Evolutionary conservation across 805 yeast species (phyloP).

Genomic region (Pichia cephalocereana): DNA sequence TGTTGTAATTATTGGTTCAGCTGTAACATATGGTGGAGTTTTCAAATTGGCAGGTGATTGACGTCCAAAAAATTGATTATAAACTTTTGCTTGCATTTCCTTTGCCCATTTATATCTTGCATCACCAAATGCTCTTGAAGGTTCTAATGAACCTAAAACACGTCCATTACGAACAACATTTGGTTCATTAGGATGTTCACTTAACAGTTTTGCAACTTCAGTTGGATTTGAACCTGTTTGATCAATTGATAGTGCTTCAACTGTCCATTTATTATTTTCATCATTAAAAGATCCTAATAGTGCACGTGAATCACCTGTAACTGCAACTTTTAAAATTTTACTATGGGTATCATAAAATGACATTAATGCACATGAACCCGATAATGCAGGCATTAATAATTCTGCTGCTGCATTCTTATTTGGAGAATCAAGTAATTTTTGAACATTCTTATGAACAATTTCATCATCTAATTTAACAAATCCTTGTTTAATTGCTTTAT

Average conservation of each 20-base stretch:
- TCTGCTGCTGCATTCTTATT: slow-evolving; percentile 61
- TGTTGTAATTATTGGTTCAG: slow-evolving; percentile 86
- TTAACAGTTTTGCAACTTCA: slow-evolving; percentile 72
- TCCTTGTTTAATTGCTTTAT: slow-evolving; percentile 71
- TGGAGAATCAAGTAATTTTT: slow-evolving; percentile 58
- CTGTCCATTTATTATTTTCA: slow-evolving; percentile 67
- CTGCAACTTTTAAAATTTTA: slow-evolving; percentile 74
- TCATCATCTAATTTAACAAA: slow-evolving; percentile 80
- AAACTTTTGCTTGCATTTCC: slow-evolving; percentile 63
- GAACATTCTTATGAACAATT: slow-evolving; percentile 68
- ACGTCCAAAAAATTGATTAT: slow-evolving; percentile 75
- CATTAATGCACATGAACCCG: slow-evolving; percentile 90
- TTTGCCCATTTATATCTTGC: slow-evolving; percentile 81
- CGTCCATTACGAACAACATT: slow-evolving; percentile 80
- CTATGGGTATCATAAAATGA: slow-evolving; percentile 78
- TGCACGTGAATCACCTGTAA: slow-evolving; percentile 94
- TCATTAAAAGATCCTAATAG: slow-evolving; percentile 65
- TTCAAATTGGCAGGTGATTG: slow-evolving; percentile 60
- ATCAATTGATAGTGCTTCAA: slow-evolving; percentile 75
- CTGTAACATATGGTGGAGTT: slow-evolving; percentile 97
- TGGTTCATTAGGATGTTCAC: slow-evolving; percentile 89
- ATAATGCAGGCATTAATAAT: slow-evolving; percentile 80
- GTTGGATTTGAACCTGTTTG: slow-evolving; percentile 90
- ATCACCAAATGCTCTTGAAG: slow-evolving; percentile 95
- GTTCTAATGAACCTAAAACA: slow-evolving; percentile 87